phyloP scores from a whole-genome alignment of 768 basidiomycete species.

The Kwoniella sp. region DNA sequence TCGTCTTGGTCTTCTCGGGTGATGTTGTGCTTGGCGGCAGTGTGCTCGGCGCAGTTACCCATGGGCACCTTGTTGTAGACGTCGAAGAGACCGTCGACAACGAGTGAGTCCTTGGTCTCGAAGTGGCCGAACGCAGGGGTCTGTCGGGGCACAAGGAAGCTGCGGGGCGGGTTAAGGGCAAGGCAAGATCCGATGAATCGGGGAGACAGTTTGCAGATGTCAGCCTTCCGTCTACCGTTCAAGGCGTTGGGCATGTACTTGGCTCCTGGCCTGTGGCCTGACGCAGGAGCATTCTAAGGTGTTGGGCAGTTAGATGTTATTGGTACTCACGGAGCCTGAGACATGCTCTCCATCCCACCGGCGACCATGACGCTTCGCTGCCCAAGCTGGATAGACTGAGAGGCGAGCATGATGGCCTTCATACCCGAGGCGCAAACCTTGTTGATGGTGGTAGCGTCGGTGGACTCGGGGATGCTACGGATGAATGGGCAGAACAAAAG shows the following conservation, averaged over 20 bases:
- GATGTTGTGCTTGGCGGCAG: slow-evolving; percentile 79
- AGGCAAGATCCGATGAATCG: too few species aligned
- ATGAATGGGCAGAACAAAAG: neutral
- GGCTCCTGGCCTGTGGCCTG: slow-evolving; percentile 22
- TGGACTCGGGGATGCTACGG: slow-evolving; percentile 64
- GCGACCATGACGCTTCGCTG: slow-evolving; percentile 84
- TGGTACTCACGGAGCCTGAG: slow-evolving; percentile 85
- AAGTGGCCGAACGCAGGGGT: slow-evolving; percentile 77
- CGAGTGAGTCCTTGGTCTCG: slow-evolving; percentile 80
- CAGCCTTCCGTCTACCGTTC: too few species aligned
- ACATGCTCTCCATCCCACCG: slow-evolving; percentile 99
- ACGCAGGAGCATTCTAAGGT: neutral
- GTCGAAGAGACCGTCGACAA: slow-evolving; percentile 92
- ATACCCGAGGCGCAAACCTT: slow-evolving; percentile 98
- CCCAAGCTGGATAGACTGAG: slow-evolving; percentile 85
- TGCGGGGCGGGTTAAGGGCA: slow-evolving; percentile 57
- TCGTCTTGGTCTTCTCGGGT: slow-evolving; percentile 83
- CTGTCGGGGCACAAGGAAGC: slow-evolving; percentile 58
- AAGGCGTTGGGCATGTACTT: too few species aligned
- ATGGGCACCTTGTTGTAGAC: slow-evolving; percentile 97
- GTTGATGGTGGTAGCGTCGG: slow-evolving; percentile 98
- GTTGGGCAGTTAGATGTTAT: neutral
- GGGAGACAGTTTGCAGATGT: too few species aligned
- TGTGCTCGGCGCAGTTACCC: slow-evolving; percentile 93
- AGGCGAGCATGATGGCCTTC: slow-evolving; percentile 91